These are phyloP conservation scores for Pyrenochaeta sp. DNA, from an alignment of 2,329 filamentous ascomycete genomes.

Conservation along the genomic window DNA sequence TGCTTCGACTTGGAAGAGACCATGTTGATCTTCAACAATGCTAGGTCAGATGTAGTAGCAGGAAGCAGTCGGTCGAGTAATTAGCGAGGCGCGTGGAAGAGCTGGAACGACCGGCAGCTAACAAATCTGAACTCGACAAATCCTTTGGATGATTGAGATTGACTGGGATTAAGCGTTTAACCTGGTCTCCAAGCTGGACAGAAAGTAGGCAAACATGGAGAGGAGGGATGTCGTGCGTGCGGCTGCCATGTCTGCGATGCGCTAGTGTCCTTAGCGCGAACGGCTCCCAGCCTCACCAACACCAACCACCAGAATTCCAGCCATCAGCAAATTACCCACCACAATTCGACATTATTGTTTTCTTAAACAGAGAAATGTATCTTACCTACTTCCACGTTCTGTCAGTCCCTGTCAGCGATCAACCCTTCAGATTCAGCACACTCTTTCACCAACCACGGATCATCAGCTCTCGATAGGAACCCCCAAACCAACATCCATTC, in stretches of 20 bases:
- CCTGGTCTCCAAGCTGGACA: not conserved
- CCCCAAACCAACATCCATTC: conserved; percentile 11
- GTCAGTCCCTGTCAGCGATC: conserved; percentile 17
- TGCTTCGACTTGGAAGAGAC: not conserved
- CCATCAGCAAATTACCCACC: conserved; percentile 30
- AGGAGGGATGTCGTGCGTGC: not conserved
- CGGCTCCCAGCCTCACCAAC: conserved; percentile 28
- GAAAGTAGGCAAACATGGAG: not conserved
- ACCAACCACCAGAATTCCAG: conserved; percentile 43
- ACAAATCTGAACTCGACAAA: not conserved
- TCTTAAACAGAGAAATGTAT: conserved; percentile 26
- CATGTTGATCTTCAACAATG: not conserved
- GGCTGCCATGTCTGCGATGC: not conserved
- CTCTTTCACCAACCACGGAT: conserved; percentile 13
- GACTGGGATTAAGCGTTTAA: not conserved
- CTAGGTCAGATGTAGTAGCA: not conserved
- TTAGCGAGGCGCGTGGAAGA: not conserved
- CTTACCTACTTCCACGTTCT: conserved; percentile 10
- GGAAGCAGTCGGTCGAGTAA: not conserved
- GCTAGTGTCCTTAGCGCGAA: not conserved
- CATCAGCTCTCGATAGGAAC: conserved; percentile 4
- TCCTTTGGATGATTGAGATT: not conserved
- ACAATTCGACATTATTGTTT: conserved; percentile 25
- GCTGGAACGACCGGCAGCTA: not conserved
- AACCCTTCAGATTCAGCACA: conserved; percentile 14